These are phyloP conservation scores for Globisporangium spinosum DNA, from an alignment of 352 stramenopile species.

Conservation along the genomic window DNA sequence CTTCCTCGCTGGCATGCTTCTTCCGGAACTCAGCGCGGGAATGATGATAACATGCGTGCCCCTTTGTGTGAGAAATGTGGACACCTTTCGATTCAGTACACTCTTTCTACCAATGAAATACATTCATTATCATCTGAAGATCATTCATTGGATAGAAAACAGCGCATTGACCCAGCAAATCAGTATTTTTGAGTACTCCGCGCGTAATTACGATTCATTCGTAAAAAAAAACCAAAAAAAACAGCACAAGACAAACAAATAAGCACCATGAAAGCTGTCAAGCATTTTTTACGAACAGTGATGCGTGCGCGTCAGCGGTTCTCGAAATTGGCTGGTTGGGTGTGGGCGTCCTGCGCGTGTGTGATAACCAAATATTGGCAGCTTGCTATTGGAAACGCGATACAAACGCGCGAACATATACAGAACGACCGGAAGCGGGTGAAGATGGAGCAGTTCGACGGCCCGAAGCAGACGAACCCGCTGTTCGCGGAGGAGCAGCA, in stretches of 20 bases:
- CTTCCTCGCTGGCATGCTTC: not conserved
- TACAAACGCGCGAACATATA: not conserved
- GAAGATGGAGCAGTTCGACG: conserved; percentile 74
- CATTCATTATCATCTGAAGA: not conserved
- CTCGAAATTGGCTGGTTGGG: conserved; percentile 1
- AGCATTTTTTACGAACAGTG: not conserved
- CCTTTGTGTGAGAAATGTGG: not conserved
- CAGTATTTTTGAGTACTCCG: not conserved
- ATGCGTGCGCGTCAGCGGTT: conserved; percentile 2
- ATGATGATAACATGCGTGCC: not conserved
- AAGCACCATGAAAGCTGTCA: not conserved
- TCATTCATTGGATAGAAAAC: not conserved
- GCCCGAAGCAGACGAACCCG: conserved; percentile 37
- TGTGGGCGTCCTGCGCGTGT: not conserved
- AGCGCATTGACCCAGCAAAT: not conserved
- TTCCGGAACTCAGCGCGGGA: not conserved
- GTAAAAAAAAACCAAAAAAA: not conserved
- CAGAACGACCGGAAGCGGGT: not conserved
- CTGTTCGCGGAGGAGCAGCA: conserved; percentile 35
- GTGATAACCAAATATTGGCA: not conserved
- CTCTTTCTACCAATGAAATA: not conserved
- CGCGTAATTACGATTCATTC: not conserved
- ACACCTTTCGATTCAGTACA: not conserved
- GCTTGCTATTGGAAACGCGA: not conserved
- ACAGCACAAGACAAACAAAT: not conserved